A percentile compares a stretch with the other conserved stretches of the same genome.
These are phyloP conservation scores for Kondoa malvinella DNA, from an alignment of 768 basidiomycete genomes.

Conservation along the genomic window DNA sequence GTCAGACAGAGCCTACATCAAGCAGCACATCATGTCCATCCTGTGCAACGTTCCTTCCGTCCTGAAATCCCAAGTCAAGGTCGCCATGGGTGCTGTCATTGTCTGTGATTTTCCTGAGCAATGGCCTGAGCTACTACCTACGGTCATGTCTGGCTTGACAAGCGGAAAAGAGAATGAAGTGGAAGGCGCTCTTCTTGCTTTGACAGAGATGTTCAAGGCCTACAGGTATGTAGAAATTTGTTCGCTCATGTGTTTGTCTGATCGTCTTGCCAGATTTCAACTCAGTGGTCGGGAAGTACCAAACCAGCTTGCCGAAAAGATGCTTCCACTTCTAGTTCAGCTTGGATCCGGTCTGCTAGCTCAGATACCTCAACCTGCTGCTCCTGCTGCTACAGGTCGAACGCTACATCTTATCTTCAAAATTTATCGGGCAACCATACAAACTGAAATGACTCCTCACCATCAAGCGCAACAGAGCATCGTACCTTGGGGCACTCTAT, in stretches of 20 bases:
- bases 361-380: slow-evolving; percentile 40
- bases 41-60: slow-evolving; percentile 50
- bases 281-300: slow-evolving; percentile 18
- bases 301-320: slow-evolving; percentile 39
- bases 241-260: not conserved
- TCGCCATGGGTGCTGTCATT: slow-evolving; percentile 54
- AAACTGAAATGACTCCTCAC: slow-evolving; percentile 52
- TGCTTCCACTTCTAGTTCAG: slow-evolving; percentile 60
- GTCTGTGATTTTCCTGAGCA: slow-evolving; percentile 58
- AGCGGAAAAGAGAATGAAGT: slow-evolving; percentile 55
- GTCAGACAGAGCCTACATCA: slow-evolving; percentile 58
- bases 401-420: slow-evolving; percentile 77
- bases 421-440: slow-evolving; percentile 64
- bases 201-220: slow-evolving; percentile 59
- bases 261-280: slow-evolving; percentile 17
- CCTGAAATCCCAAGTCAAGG: slow-evolving; percentile 60
- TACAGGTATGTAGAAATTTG: slow-evolving; percentile 42
- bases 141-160: slow-evolving; percentile 42
- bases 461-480: slow-evolving; percentile 53
- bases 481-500: slow-evolving; percentile 64
- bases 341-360: slow-evolving; percentile 55
- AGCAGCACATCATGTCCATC: slow-evolving; percentile 48
- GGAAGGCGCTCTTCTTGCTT: slow-evolving; percentile 60
- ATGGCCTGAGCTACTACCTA: slow-evolving; percentile 55
- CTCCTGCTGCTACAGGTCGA: slow-evolving; percentile 39